Conservation (phyloP, 2,329 filamentous ascomycete species). For the Aspergillus pseudoviridinutans region DNA sequence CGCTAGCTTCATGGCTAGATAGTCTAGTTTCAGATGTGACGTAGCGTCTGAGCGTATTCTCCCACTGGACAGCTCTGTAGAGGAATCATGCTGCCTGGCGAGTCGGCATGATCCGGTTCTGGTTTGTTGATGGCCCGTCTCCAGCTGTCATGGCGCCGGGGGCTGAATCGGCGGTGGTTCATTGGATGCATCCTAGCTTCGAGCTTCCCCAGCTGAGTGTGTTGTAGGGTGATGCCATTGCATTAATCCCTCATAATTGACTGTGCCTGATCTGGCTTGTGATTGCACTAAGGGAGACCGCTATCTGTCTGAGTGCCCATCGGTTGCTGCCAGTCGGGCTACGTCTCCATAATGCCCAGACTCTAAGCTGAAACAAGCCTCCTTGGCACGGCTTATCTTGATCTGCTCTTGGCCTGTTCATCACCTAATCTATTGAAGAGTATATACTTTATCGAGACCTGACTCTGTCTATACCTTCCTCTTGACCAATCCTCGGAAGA, state of each 20-base stretch:
- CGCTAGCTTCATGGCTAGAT: not conserved
- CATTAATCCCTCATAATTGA: not conserved
- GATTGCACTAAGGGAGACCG: too few species aligned
- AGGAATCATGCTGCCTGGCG: not conserved
- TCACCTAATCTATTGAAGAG: not conserved
- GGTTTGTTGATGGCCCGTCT: not conserved
- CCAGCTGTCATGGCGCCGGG: too few species aligned
- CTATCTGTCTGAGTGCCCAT: not conserved
- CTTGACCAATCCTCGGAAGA: constrained; percentile 82
- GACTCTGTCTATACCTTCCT: constrained; percentile 59
- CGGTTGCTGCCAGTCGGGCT: not conserved
- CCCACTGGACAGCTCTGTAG: too few species aligned
- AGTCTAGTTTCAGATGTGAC: too few species aligned
- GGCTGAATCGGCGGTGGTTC: too few species aligned
- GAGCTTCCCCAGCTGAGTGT: too few species aligned
- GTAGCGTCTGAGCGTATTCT: too few species aligned
- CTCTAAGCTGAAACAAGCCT: not conserved
- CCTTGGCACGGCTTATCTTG: constrained; percentile 1
- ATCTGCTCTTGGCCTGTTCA: not conserved
- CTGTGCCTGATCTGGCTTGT: too few species aligned
- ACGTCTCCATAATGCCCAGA: not conserved
- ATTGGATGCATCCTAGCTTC: not conserved
- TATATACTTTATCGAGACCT: not conserved
- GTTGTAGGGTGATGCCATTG: not conserved
- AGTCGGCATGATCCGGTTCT: not conserved